phyloP scores from a whole-genome alignment of 140 eudicot species.

The Oenanthe javanica region DNA sequence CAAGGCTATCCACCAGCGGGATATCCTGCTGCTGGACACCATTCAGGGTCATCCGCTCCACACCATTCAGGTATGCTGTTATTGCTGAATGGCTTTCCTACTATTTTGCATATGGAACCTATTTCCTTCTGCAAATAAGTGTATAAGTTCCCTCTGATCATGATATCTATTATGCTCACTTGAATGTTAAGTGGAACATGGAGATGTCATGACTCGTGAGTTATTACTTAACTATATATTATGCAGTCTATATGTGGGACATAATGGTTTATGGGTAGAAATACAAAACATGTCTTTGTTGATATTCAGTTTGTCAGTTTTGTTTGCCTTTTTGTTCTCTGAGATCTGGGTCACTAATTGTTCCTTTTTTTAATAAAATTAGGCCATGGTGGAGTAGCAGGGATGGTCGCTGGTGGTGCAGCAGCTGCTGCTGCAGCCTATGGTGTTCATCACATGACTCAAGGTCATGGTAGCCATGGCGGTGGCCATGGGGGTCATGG shows the following conservation, averaged over 20 bases:
- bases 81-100: conserved; percentile 1
- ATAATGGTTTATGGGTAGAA: neutral
- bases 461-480: conserved; percentile 21
- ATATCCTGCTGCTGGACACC: conserved; percentile 27
- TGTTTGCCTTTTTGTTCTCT: neutral
- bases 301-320: neutral
- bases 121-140: neutral
- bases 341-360: neutral
- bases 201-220: neutral
- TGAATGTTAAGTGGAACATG: neutral
- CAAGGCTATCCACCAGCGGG: conserved; percentile 18
- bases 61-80: conserved; percentile 22
- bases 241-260: neutral
- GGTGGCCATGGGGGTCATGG: conserved; percentile 22
- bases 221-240: neutral
- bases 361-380: neutral
- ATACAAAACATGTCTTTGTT: neutral
- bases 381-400: conserved; percentile 40
- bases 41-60: conserved; percentile 16
- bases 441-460: conserved; percentile 28
- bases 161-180: neutral
- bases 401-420: conserved; percentile 45
- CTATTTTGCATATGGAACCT: neutral
- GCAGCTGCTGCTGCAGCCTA: conserved; percentile 58
- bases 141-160: too few relatives aligned